Evolutionary conservation across 164 flowering plant species (phyloP).

Genomic region (Aristolochia contorta): DNA sequence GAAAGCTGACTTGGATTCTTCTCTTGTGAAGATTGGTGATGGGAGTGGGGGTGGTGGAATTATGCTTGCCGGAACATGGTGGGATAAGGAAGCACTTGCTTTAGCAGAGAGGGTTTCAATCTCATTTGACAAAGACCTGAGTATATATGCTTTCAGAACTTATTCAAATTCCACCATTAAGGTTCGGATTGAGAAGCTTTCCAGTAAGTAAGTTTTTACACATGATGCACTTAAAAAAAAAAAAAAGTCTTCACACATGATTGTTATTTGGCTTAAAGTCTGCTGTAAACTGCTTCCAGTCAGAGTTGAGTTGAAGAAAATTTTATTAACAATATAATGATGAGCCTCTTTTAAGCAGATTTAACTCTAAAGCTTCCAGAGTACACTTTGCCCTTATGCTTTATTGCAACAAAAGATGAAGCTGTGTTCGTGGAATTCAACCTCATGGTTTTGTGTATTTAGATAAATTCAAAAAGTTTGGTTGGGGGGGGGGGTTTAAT

Average conservation of each 20-base stretch:
- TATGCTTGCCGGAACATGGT: slow-evolving; percentile 63
- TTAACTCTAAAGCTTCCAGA: too few species aligned
- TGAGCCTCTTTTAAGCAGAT: neutral
- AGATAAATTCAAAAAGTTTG: too few species aligned
- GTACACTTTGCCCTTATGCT: neutral
- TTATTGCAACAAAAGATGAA: neutral
- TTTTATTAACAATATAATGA: too few species aligned
- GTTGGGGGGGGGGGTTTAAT: too few species aligned
- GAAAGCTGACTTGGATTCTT: neutral
- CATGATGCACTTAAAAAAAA: too few species aligned
- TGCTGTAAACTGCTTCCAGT: too few species aligned
- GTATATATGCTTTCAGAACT: slow-evolving; percentile 73
- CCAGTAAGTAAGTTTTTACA: slow-evolving; percentile 66
- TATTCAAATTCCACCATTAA: slow-evolving; percentile 41
- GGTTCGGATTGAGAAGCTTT: slow-evolving; percentile 80
- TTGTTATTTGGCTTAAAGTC: too few species aligned
- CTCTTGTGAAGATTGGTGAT: slow-evolving; percentile 57
- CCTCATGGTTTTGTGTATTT: too few species aligned
- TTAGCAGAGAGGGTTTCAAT: slow-evolving; percentile 54
- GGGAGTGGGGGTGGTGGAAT: slow-evolving; percentile 89
- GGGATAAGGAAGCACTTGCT: slow-evolving; percentile 73
- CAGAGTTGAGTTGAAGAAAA: too few species aligned
- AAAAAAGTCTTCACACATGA: too few species aligned
- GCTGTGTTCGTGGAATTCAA: too few species aligned
- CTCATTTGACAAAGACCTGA: slow-evolving; percentile 58